Percentiles rank a stretch among this genome's conserved stretches.
These are phyloP conservation scores for Ceratobasidium sp. DNA, from an alignment of 1,284 basidiomycete species.

Conservation along the genomic window DNA sequence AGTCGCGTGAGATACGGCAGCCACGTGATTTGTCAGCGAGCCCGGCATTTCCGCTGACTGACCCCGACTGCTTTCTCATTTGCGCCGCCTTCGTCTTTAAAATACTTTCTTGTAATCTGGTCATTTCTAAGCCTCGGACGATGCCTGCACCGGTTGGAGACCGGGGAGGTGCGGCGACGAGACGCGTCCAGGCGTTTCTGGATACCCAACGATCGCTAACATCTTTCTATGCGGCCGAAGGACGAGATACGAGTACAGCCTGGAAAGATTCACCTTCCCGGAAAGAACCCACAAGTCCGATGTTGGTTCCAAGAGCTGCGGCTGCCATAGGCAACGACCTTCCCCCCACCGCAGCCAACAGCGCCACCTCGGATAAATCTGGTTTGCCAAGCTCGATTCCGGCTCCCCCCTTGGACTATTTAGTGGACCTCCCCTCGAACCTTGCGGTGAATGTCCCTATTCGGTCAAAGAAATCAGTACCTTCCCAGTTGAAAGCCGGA, in stretches of 20 bases:
- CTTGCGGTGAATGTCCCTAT: background rate
- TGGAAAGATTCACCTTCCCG: constrained; percentile 40
- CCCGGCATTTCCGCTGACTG: constrained; percentile 24
- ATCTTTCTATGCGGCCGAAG: constrained; percentile 47
- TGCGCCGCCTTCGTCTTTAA: background rate
- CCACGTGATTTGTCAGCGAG: constrained; percentile 38
- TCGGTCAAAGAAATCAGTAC: background rate
- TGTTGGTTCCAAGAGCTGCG: constrained; percentile 28
- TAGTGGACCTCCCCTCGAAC: too few species aligned
- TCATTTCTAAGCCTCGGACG: background rate
- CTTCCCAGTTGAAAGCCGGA: constrained; percentile 14
- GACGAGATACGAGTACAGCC: constrained; percentile 26
- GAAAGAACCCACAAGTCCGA: constrained; percentile 10
- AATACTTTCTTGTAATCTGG: background rate
- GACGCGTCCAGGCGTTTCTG: constrained; percentile 48
- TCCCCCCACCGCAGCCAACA: background rate
- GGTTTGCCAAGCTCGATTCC: too few species aligned
- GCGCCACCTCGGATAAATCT: constrained; percentile 44
- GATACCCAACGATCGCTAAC: constrained; percentile 46
- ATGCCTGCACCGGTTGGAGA: background rate
- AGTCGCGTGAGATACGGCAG: too few species aligned
- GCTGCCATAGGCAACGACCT: constrained; percentile 22
- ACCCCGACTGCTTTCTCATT: constrained; percentile 23
- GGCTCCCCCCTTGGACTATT: too few species aligned
- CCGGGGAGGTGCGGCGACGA: constrained; percentile 29